These are phyloP conservation scores for Tylopilus vinaceipallidus DNA, from an alignment of 768 basidiomycete genomes.

Conservation along the genomic window DNA sequence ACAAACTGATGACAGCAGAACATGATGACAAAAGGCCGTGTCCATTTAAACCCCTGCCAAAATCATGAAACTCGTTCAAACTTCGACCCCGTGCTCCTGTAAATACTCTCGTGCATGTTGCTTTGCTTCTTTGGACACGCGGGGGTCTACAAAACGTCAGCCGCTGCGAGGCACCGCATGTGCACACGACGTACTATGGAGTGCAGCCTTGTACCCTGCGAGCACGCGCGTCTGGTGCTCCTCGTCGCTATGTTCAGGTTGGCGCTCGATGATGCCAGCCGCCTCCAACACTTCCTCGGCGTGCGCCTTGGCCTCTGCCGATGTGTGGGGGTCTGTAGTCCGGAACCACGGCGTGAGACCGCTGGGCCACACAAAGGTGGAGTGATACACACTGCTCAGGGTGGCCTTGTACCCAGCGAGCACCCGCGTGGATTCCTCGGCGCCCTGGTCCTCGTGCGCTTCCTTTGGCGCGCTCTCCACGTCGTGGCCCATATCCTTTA, in stretches of 20 bases:
- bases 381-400: slow-evolving; percentile 36
- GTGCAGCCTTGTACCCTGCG: slow-evolving; percentile 56
- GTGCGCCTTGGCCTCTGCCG: slow-evolving; percentile 49
- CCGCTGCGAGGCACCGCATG: no score
- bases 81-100: slow-evolving; percentile 25
- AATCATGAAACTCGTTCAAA: slow-evolving; percentile 2
- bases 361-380: no score
- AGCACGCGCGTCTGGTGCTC: slow-evolving; percentile 47
- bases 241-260: slow-evolving; percentile 31
- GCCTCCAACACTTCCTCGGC: slow-evolving; percentile 53
- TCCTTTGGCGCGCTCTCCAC: neutral
- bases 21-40: no score
- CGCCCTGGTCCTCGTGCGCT: neutral
- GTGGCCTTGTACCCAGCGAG: slow-evolving; percentile 53
- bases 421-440: slow-evolving; percentile 20
- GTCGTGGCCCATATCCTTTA: slow-evolving; percentile 40
- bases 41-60: no score
- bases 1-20: no score
- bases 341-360: neutral
- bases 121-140: slow-evolving; percentile 49
- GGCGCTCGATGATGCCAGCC: slow-evolving; percentile 37
- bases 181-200: slow-evolving; percentile 39
- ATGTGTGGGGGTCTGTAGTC: slow-evolving; percentile 39
- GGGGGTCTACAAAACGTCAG: slow-evolving; percentile 36
- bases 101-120: slow-evolving; percentile 44